These are phyloP conservation scores for Xylaria polymorpha DNA, from an alignment of 2,329 filamentous ascomycete genomes.

Conservation along the genomic window DNA sequence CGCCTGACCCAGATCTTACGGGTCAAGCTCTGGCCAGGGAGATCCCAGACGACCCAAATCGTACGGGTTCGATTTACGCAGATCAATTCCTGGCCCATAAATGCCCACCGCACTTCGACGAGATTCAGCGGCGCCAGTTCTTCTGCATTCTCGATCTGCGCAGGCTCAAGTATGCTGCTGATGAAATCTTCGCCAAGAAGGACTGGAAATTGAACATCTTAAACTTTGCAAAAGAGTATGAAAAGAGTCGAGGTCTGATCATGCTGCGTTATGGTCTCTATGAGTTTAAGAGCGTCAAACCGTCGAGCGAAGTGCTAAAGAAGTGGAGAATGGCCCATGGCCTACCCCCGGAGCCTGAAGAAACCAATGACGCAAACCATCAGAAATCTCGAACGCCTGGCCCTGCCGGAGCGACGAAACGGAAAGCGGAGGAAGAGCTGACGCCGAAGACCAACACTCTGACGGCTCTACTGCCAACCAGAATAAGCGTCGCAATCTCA, in stretches of 20 bases:
- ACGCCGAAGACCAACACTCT: conserved; percentile 53
- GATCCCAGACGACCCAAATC: conserved; percentile 64
- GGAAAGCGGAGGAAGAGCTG: conserved; percentile 67
- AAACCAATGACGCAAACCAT: conserved; percentile 51
- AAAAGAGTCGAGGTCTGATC: conserved; percentile 71
- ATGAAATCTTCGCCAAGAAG: conserved; percentile 70
- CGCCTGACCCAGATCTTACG: conserved; percentile 66
- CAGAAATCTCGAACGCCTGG: conserved; percentile 47
- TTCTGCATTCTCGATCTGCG: conserved; percentile 72
- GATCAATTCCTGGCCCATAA: conserved; percentile 69
- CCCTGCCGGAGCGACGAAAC: conserved; percentile 58
- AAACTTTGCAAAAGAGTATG: conserved; percentile 73
- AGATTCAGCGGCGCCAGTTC: conserved; percentile 70
- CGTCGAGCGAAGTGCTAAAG: conserved; percentile 67
- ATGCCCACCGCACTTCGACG: conserved; percentile 67
- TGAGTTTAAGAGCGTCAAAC: conserved; percentile 71
- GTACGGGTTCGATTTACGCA: conserved; percentile 67
- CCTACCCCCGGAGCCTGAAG: conserved; percentile 62
- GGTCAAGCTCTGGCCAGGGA: conserved; percentile 66
- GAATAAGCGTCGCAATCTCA: conserved; percentile 62
- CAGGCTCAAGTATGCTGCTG: conserved; percentile 69
- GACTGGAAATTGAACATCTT: conserved; percentile 72
- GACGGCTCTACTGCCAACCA: conserved; percentile 53
- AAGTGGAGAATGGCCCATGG: conserved; percentile 69
- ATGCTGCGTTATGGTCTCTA: conserved; percentile 71